A percentile compares a stretch with the other conserved stretches of the same genome.
Conservation (phyloP, 495 filamentous ascomycete genomes). For the Bacidia rubella region DNA sequence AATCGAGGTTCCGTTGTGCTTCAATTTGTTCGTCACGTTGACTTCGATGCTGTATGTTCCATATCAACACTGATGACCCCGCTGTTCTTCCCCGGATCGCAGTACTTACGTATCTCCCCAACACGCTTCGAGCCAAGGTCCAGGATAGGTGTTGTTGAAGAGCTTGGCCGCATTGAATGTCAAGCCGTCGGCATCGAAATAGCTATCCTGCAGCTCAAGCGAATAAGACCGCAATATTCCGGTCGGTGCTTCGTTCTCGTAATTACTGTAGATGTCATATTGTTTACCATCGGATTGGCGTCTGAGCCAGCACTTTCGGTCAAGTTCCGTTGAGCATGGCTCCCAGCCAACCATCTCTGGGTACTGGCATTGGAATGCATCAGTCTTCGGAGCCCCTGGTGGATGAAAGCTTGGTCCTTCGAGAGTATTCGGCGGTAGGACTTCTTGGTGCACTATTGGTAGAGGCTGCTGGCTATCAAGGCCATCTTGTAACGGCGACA, state of each 20-base stretch:
- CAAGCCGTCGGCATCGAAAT: slow-evolving; percentile 4
- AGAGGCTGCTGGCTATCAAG: too few species aligned
- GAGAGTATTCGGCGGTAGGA: too few species aligned
- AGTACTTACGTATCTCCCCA: background rate
- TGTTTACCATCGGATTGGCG: slow-evolving; percentile 14
- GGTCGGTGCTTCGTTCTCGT: slow-evolving; percentile 14
- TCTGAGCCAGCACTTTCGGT: slow-evolving; percentile 7
- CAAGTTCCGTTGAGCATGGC: background rate
- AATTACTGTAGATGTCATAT: slow-evolving; percentile 8
- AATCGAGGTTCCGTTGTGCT: slow-evolving; percentile 28
- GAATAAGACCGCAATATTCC: slow-evolving; percentile 7
- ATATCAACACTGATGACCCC: too few species aligned
- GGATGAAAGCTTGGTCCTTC: background rate
- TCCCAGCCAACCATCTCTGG: background rate
- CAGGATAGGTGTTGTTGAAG: slow-evolving; percentile 21
- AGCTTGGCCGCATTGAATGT: slow-evolving; percentile 2
- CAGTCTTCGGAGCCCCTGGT: background rate
- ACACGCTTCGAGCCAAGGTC: slow-evolving; percentile 21
- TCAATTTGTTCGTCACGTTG: slow-evolving; percentile 23
- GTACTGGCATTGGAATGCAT: slow-evolving; percentile 6
- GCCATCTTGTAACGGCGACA: too few species aligned
- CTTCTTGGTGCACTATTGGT: too few species aligned
- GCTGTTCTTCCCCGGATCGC: too few species aligned
- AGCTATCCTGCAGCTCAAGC: background rate
- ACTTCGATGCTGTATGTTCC: slow-evolving; percentile 12